Evolutionary conservation across 2,329 filamentous ascomycete genomes (phyloP), one percentile per base, ranked within the genome.

Genomic region (Byssochlamys sp.): DNA sequence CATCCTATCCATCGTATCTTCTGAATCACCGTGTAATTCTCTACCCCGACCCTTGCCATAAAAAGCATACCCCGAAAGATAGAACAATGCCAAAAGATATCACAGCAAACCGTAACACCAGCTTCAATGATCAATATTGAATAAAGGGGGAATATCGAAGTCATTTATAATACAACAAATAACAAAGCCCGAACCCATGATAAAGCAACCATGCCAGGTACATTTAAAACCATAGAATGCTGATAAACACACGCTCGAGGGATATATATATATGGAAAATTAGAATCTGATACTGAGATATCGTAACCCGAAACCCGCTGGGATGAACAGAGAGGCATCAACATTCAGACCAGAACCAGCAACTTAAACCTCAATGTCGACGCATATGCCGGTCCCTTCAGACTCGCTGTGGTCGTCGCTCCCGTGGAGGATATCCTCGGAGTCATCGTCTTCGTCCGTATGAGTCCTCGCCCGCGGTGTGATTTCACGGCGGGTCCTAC

Each of bases 321-420:
- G n/a, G 19, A 45, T 19, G 19, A 24, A 45, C 35, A 45, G 14
- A 19, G n/a, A 45, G 39, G 14, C n/a, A 45, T 45, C 1, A 24
- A n/a, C n/a, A 19, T n/a, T 9, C 7, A 31, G 29, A 10, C 4
- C 14, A 45, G 19, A 39, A 45, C 9, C 35, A n/a, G 35, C 3
- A n/a, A 14, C 3, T 19, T 60, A 73, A 52, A 73, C 69, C 59
- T 74, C 71, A 55, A 74, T 72, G 51, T 73, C 71, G 33, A 74
- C 70, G 7, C 63, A 70, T 35, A 73, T 68, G 2, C 70, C 71
- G 53, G 73, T 70, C 3, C 65, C 71, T 55, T 73, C 71, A 60
- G 69, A 71, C n/a, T 70, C 73, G 55, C 70, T 73, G 14, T 61
- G 67, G 27, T 66, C 66, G 25, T 71, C 69, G 55, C 69, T 67